Evolutionary conservation across 2,329 filamentous ascomycete genomes (phyloP).

Genomic region (Teratosphaeria zuluensis): DNA sequence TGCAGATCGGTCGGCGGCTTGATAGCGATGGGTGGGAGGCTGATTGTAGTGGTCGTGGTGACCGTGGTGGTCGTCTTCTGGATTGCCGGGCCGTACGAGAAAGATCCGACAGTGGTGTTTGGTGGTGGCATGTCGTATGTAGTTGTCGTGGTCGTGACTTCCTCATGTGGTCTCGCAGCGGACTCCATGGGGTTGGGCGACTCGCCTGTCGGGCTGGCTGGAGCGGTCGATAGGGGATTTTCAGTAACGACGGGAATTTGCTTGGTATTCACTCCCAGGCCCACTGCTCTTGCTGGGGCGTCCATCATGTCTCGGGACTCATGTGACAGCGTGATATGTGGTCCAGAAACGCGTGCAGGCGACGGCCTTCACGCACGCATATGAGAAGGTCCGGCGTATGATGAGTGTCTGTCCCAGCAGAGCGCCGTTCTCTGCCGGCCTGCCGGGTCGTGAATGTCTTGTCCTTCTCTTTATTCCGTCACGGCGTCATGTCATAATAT

Average conservation of each 20-base stretch:
- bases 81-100: conserved; percentile 54
- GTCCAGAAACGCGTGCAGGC: too few species aligned
- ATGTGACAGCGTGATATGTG: too few species aligned
- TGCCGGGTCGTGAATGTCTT: neutral
- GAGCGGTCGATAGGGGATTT: conserved; percentile 21
- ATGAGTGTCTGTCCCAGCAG: too few species aligned
- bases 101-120: conserved; percentile 44
- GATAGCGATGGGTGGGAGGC: conserved; percentile 74
- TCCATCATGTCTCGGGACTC: neutral
- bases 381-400: too few species aligned
- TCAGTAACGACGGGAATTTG: neutral
- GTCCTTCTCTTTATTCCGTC: neutral
- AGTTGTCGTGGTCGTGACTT: conserved; percentile 9
- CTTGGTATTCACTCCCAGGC: neutral
- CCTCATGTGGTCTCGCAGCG: neutral
- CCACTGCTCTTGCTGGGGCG: neutral
- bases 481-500: neutral
- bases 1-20: conserved; percentile 60
- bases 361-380: too few species aligned
- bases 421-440: too few species aligned
- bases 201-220: conserved; percentile 22
- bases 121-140: conserved; percentile 15
- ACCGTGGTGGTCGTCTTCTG: conserved; percentile 69
- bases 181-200: conserved; percentile 3
- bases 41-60: conserved; percentile 76